Evolutionary conservation across 495 filamentous ascomycete genomes (phyloP), one percentile per base, ranked within the genome.

Genomic region (Rostrohypoxylon terebratum): DNA sequence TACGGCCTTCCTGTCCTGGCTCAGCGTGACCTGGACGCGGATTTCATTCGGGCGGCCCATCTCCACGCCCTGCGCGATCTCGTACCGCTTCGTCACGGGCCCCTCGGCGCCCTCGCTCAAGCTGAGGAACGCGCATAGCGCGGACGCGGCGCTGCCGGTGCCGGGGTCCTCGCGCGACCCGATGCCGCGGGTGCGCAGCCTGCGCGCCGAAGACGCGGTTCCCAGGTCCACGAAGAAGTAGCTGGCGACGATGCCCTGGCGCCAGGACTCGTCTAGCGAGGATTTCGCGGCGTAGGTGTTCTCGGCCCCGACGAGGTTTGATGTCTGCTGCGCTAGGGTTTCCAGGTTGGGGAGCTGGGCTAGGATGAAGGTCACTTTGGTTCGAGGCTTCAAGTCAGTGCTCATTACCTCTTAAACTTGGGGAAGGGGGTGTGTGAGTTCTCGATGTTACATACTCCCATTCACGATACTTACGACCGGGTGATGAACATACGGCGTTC

Each of bases 31-130:
- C 47, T 79, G 78, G n/a, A 84, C 77, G 1, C 38, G 33, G 59
- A 85, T 84, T 40, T 78, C 86, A 81, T 90, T 92, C 69, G 79
- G 77, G 61, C 91, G 79, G 0, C 89, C 90, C 89, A 93, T 93
- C 81, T 93, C 91, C 13, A 93, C 88, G 0, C 91, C 92, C 80
- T 93, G 92, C 66, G 84, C 84, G 60, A 93, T 75, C 48, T 81
- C 79, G 72, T 85, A 90, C 66, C 72, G 76, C 40, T 76, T 60
- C 18, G 61, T 66, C n/a, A 72, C 60, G 13, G 80, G 74, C 21
- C 72, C 68, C 59, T 76, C 79, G 18, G 74, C 81, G 0, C 44
- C 13, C 14, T 63, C 66, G 1, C 6, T 0, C 64, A 90, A 69
- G 4, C 87, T 81, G 54, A 92, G 75, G 70, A 85, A 91, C 6